phyloP scores from a whole-genome alignment of 345 rosid genomes.

The Alliaria petiolata region DNA sequence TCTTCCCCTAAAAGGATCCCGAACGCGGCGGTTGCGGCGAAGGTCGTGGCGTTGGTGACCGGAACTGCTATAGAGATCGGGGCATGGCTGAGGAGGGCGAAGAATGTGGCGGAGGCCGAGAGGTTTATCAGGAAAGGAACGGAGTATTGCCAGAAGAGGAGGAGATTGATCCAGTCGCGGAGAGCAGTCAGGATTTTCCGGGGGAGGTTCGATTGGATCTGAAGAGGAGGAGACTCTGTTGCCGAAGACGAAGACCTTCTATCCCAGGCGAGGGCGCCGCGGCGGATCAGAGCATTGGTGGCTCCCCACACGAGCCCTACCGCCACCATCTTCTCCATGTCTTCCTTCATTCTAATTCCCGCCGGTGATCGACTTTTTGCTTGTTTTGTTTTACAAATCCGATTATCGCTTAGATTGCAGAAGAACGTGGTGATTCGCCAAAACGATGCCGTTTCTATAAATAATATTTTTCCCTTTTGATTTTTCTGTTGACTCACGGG shows the following conservation, averaged over 20 bases:
- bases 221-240: constrained; percentile 26
- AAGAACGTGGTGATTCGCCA: too few relatives aligned
- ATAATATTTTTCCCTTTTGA: too few relatives aligned
- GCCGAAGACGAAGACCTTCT: constrained; percentile 8
- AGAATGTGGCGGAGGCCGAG: constrained; percentile 88
- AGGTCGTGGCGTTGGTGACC: constrained; percentile 86
- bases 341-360: constrained; percentile 38
- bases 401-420: too few relatives aligned
- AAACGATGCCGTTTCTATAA: too few relatives aligned
- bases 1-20: constrained; percentile 76
- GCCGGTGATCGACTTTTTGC: not conserved
- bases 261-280: constrained; percentile 89
- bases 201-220: constrained; percentile 27
- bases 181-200: constrained; percentile 40
- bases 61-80: constrained; percentile 91
- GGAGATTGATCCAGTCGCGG: constrained; percentile 50
- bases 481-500: too few relatives aligned
- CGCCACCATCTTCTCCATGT: constrained; percentile 78
- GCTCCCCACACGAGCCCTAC: constrained; percentile 94
- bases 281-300: constrained; percentile 85
- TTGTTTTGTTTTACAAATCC: not conserved
- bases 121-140: constrained; percentile 78
- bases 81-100: constrained; percentile 58
- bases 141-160: constrained; percentile 88
- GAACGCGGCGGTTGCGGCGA: constrained; percentile 80